Conservation (phyloP, 148 eudicot species). For the Dysphania ambrosioides region DNA sequence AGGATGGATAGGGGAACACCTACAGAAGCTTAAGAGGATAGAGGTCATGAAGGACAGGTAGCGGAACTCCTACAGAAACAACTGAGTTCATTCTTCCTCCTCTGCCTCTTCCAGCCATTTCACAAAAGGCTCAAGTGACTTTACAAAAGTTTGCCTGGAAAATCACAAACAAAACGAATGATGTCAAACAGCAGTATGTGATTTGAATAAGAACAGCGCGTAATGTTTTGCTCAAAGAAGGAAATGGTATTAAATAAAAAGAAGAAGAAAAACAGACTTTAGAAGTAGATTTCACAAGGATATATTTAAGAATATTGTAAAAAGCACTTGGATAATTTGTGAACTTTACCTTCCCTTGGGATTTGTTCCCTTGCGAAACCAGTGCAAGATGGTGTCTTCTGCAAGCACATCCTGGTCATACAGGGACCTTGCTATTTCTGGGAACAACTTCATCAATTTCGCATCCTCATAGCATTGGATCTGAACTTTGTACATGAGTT, state of each 20-base stretch:
- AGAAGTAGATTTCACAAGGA: too few species aligned
- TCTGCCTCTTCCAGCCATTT: conserved; percentile 99
- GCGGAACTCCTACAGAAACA: conserved; percentile 10
- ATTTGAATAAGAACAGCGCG: neutral
- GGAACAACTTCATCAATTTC: conserved; percentile 91
- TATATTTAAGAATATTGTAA: too few species aligned
- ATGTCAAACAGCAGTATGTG: neutral
- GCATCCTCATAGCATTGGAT: conserved; percentile 95
- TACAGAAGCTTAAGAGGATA: neutral
- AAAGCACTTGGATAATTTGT: too few species aligned
- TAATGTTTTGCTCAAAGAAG: too few species aligned
- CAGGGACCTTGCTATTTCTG: conserved; percentile 85
- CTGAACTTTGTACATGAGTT: conserved; percentile 89
- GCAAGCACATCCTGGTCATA: conserved; percentile 97
- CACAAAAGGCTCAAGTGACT: conserved; percentile 87
- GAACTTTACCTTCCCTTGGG: conserved; percentile 81
- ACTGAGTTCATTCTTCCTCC: conserved; percentile 77
- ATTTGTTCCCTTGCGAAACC: conserved; percentile 92
- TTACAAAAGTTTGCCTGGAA: conserved; percentile 80
- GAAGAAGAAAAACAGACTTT: too few species aligned
- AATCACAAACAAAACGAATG: neutral
- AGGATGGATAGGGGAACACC: too few species aligned
- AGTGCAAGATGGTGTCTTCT: conserved; percentile 90
- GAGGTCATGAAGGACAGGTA: conserved; percentile 12
- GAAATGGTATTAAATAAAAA: too few species aligned